A percentile compares a stretch with the other conserved stretches of the same genome.
Conservation (phyloP, 257 asterid species). For the Ligustrum vulgare region DNA sequence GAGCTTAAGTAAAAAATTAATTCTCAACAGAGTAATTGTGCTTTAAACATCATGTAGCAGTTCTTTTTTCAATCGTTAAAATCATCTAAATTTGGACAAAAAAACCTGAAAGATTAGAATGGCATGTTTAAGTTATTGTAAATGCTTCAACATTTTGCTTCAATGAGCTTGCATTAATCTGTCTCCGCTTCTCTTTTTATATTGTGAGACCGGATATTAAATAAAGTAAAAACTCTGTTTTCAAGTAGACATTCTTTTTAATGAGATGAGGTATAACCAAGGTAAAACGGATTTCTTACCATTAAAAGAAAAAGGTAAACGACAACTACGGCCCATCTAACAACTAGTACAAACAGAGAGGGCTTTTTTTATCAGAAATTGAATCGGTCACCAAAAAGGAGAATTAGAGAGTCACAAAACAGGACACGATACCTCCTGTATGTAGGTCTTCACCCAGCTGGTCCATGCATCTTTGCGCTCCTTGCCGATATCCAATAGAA, state of each 20-base stretch:
- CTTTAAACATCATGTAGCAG: neutral
- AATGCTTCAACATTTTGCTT: neutral
- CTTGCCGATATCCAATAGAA: constrained; percentile 84
- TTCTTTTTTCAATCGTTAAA: neutral
- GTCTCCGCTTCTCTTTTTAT: neutral
- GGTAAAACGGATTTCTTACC: no score
- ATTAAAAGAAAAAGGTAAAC: no score
- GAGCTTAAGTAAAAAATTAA: neutral
- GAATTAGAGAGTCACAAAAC: neutral
- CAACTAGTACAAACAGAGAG: no score
- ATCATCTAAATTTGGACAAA: neutral
- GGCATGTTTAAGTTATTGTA: neutral
- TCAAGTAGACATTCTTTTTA: neutral
- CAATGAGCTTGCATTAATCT: neutral
- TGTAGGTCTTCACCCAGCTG: constrained; percentile 78
- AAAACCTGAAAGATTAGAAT: neutral
- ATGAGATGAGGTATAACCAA: neutral
- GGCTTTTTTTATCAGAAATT: no score
- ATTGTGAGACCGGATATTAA: neutral
- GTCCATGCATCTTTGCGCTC: constrained; percentile 97
- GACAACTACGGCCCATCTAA: no score
- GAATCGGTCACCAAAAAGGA: no score
- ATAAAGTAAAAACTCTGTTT: neutral
- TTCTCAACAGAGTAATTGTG: neutral
- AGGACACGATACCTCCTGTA: constrained; percentile 60